phyloP scores from a whole-genome alignment of 1,284 basidiomycete genomes.

The Mycosarcoma maydis region DNA sequence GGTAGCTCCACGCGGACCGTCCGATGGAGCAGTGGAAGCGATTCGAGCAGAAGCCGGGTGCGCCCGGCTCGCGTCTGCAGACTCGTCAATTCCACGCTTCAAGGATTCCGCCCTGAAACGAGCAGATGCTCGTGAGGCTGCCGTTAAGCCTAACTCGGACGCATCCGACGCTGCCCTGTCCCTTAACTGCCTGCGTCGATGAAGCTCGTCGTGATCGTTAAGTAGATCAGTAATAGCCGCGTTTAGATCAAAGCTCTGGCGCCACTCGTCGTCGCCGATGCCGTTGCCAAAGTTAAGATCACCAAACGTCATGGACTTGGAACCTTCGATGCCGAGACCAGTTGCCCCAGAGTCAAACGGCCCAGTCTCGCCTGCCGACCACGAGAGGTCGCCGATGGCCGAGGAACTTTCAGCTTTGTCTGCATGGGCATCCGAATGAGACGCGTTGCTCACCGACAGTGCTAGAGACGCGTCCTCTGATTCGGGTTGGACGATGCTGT shows the following conservation, averaged over 20 bases:
- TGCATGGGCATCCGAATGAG: slow-evolving; percentile 2
- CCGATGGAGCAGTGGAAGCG: neutral
- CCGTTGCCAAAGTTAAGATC: slow-evolving; percentile 33
- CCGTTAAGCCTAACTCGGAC: slow-evolving; percentile 8
- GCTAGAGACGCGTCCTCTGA: slow-evolving; percentile 16
- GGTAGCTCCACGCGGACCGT: slow-evolving; percentile 9
- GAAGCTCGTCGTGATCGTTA: slow-evolving; percentile 51
- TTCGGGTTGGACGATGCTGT: slow-evolving; percentile 32
- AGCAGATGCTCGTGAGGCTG: slow-evolving; percentile 3
- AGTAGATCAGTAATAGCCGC: slow-evolving; percentile 59
- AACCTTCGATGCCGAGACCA: slow-evolving; percentile 15
- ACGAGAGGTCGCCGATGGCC: slow-evolving; percentile 55
- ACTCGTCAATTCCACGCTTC: slow-evolving; percentile 17
- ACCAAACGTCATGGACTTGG: slow-evolving; percentile 36
- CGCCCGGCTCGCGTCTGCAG: slow-evolving; percentile 1
- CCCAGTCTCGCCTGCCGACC: slow-evolving; percentile 60
- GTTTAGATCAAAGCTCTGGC: slow-evolving; percentile 59
- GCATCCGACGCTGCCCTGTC: slow-evolving; percentile 32
- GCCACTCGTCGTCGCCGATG: slow-evolving; percentile 35
- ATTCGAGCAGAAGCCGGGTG: slow-evolving; percentile 5
- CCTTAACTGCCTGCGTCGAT: slow-evolving; percentile 38
- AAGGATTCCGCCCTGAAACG: slow-evolving; percentile 18
- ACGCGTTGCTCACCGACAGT: slow-evolving; percentile 12
- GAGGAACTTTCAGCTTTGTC: slow-evolving; percentile 33
- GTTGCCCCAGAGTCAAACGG: slow-evolving; percentile 44